Evolutionary conservation across 768 basidiomycete genomes (phyloP).

Genomic region (Pleurotus platypus): DNA sequence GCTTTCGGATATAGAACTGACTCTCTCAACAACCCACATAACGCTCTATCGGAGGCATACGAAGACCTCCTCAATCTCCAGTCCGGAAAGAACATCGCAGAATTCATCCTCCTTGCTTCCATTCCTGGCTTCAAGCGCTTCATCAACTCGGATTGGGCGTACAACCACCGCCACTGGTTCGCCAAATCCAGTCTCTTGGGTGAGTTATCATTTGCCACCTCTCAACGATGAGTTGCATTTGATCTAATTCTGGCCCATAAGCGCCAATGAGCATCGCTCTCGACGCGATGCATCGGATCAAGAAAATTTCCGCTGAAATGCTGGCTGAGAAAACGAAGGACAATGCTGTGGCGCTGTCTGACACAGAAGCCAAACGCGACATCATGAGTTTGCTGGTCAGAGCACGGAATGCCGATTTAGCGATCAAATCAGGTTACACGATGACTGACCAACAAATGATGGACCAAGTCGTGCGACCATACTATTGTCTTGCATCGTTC

Average conservation of each 20-base stretch:
- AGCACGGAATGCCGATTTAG: constrained; percentile 34
- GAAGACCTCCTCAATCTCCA: constrained; percentile 38
- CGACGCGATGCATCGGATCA: constrained; percentile 39
- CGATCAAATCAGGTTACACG: constrained; percentile 29
- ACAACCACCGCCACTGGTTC: constrained; percentile 28
- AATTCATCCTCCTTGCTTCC: constrained; percentile 28
- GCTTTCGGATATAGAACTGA: constrained; percentile 46
- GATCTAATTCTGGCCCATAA: not conserved
- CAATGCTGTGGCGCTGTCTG: constrained; percentile 24
- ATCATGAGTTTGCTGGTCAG: constrained; percentile 51
- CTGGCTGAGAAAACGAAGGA: constrained; percentile 38
- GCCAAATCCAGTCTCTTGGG: constrained; percentile 17
- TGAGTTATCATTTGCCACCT: constrained; percentile 1
- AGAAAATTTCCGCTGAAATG: constrained; percentile 34
- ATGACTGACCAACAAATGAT: constrained; percentile 48
- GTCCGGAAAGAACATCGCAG: constrained; percentile 32
- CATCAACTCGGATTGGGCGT: constrained; percentile 31
- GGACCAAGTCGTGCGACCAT: constrained; percentile 42
- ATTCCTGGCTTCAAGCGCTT: constrained; percentile 33
- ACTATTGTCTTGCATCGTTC: not conserved
- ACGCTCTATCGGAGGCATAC: constrained; percentile 45
- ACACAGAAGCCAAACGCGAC: constrained; percentile 40
- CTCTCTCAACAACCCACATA: constrained; percentile 40
- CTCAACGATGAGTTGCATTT: not conserved
- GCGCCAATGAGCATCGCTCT: constrained; percentile 22